Percentiles rank a stretch among this genome's conserved stretches.
phyloP scores from a whole-genome alignment of 2,329 filamentous ascomycete species.

The Colletotrichum kahawae region DNA sequence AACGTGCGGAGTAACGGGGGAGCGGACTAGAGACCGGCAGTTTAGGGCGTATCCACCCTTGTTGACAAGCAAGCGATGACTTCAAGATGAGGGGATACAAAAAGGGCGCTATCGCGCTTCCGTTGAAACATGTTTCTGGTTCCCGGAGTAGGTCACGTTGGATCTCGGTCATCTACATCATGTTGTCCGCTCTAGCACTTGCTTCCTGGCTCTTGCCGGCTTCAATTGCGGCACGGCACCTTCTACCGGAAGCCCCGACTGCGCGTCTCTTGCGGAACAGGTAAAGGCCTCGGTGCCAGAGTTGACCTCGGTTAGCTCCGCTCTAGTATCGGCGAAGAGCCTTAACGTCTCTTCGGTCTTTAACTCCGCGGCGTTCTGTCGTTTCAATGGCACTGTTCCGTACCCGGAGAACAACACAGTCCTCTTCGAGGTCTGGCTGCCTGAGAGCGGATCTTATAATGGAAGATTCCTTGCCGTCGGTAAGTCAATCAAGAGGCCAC shows the following conservation, averaged over 20 bases:
- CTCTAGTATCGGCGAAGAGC: neutral
- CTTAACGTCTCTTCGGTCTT: neutral
- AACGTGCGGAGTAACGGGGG: neutral
- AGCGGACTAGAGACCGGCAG: neutral
- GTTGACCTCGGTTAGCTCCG: neutral
- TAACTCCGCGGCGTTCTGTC: neutral
- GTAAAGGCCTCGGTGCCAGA: neutral
- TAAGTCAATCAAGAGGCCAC: neutral
- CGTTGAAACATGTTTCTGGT: neutral
- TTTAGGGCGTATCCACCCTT: neutral
- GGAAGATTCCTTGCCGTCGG: conserved; percentile 1
- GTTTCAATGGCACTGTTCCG: neutral
- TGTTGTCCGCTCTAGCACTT: neutral
- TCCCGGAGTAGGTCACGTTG: neutral
- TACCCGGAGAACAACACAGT: neutral
- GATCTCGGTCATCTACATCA: neutral
- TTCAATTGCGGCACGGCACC: neutral
- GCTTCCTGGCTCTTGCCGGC: neutral
- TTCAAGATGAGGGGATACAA: neutral
- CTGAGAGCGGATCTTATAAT: neutral
- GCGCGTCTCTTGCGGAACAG: neutral
- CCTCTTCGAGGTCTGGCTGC: conserved; percentile 1
- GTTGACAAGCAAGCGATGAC: neutral
- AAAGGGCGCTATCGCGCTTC: neutral
- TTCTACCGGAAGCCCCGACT: neutral